Base-by-base conservation (phyloP, 108 stramenopile species). In the Fistulifera solaris region DNA sequence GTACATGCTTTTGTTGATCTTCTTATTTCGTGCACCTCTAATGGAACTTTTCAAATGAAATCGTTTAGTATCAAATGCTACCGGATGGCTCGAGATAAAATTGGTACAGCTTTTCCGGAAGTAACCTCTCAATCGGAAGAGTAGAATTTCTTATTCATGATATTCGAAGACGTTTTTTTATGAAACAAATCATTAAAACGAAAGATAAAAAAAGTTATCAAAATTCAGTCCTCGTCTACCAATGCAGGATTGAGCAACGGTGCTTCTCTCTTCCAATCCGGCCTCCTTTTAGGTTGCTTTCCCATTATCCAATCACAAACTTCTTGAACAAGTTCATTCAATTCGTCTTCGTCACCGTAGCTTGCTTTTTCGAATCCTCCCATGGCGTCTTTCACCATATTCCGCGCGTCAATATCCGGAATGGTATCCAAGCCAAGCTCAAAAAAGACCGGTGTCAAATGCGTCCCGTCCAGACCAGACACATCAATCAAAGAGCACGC, bases 41-140 rank as follows among this genome's bases (percentile, higher is more conserved):
- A n/a, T n/a, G n/a, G n/a, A n/a, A n/a, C n/a, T n/a, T n/a, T n/a
- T n/a, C n/a, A n/a, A n/a, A n/a, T n/a, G n/a, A 3, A 35, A 35
- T 35, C 48, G 80, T 61, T 90, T 50, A 77, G 84, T 16, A 72
- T 81, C 53, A 67, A 71, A 26, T 86, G 84, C 71, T 81, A 80
- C 70, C 78, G 58, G 19, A 66, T 77, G 47, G 68, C 65, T 23
- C 56, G 65, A 0, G 64, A 64, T 28, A 78, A 84, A 54, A 77
- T 90, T 52, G 88, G 88, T 11, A 83, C 80, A 10, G 54, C 71
- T 38, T 90, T 81, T 54, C 81, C 82, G 14, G 88, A 90, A 48
- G 72, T 80, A 10, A 62, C 55, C 16, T 72, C 80, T n/a, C 88
- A 90, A 60, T 78, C 78, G 40, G 83, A 85, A 23, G 56, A 42